Evolutionary conservation across 2,329 filamentous ascomycete genomes (phyloP).

Genomic region (Xylariales sp.): DNA sequence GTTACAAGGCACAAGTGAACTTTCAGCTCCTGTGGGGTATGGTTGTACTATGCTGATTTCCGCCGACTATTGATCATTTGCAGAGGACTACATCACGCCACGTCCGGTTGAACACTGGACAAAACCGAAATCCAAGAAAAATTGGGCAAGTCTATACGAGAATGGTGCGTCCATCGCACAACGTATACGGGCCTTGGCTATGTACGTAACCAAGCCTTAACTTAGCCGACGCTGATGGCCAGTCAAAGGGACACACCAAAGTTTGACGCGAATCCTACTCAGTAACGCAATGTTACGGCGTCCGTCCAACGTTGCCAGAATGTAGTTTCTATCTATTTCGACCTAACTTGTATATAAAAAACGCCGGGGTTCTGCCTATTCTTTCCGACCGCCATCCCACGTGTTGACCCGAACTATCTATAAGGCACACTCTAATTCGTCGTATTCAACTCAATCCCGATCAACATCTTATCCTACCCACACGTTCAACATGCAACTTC

Average conservation of each 20-base stretch:
- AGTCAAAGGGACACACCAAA: neutral
- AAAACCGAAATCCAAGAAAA: neutral
- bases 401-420: neutral
- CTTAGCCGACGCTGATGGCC: constrained; percentile 12
- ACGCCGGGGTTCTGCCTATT: neutral
- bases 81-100: constrained; percentile 25
- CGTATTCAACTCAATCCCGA: neutral
- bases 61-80: constrained; percentile 14
- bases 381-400: neutral
- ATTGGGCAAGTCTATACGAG: neutral
- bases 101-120: neutral
- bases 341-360: constrained; percentile 1
- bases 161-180: neutral
- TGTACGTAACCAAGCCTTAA: constrained; percentile 5
- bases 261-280: constrained; percentile 2
- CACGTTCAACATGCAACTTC: constrained; percentile 17
- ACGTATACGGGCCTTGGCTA: constrained; percentile 30
- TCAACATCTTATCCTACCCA: neutral
- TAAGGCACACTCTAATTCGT: neutral
- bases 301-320: neutral
- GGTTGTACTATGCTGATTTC: constrained; percentile 2
- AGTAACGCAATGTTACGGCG: constrained; percentile 16
- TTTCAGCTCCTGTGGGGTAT: constrained; percentile 22
- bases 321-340: neutral
- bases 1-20: neutral